Evolutionary conservation across 169 alveolate species (phyloP), one percentile per base, ranked within the genome.

Genomic region (Eimeria tenella): DNA sequence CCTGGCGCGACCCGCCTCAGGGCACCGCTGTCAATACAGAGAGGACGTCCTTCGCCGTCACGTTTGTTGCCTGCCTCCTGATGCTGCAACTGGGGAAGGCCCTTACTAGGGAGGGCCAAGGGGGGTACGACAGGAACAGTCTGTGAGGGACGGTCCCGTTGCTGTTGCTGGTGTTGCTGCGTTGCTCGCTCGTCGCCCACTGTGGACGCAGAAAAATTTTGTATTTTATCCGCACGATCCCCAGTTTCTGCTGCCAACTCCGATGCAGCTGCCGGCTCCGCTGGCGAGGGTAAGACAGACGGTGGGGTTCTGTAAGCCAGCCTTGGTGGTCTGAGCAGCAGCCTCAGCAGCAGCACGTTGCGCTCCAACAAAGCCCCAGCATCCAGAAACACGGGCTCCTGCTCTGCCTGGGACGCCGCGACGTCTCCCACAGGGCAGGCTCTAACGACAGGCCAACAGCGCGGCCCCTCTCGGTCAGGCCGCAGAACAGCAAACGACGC

Each of bases 301-400:
- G 79, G 77, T 21, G 77, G 13, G 23, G 31, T 58, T 42, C 79
- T 58, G 60, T 9, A 62, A 15, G 79, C 62, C 63, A 83, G 62
- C 23, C 77, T 53, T 56, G 91, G 91, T 4, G 71, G 79, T 60
- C 77, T 60, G 5, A 60, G 74, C 58, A 83, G 63, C 91, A 83
- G 79, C 79, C 91, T 75, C 77, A 60, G 91, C 65, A 83, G 91
- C 91, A 83, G 91, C 52, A 62, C 91, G 71, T 83, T 83, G 25
- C 77, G 91, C 63, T 58, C 58, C 42, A 83, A 58, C 77, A 83
- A 62, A 53, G 77, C 77, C 3, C 8, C 79, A 8, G 79, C 91
- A n/a, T 83, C 91, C 84, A 74, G 63, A 42, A 49, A 6, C 49
- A 74, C 84, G 31, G 91, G 58, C 60, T 53, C 60, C 62, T 83